Base-by-base conservation (phyloP, 78 protist genomes). In the Paulinella micropora region DNA sequence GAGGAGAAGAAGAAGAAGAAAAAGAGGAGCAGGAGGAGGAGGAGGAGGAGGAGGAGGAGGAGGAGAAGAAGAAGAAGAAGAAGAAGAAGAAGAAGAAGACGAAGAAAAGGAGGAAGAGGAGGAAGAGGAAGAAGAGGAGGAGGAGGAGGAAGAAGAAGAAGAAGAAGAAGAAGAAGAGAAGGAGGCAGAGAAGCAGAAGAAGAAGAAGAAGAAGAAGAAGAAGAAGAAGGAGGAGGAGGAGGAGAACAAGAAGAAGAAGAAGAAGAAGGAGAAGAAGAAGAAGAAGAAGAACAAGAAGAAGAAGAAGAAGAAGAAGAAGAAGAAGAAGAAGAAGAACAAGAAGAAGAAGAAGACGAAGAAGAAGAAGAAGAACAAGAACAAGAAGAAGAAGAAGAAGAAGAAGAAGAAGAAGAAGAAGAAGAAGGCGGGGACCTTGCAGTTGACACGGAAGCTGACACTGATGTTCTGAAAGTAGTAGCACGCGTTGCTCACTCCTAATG, bases 321-420 rank as follows among this genome's bases (percentile, higher is more conserved):
- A 9, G 83, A 31, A 9, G 83, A 79, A 3, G 32, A 32, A 26
- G 83, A 31, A 28, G 36, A 87, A 94, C 93, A 96, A 98, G 90
- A 96, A 96, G 29, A 97, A 98, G 91, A 97, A 98, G 96, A 98
- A 98, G 88, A n/a, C n/a, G n/a, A n/a, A n/a, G n/a, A n/a, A n/a
- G n/a, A n/a, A n/a, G n/a, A n/a, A n/a, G n/a, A n/a, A n/a, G n/a
- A n/a, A n/a, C n/a, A n/a, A n/a, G n/a, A n/a, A n/a, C n/a, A n/a
- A n/a, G n/a, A n/a, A n/a, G n/a, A n/a, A n/a, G n/a, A n/a, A n/a
- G n/a, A n/a, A n/a, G n/a, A n/a, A n/a, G n/a, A n/a, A n/a, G n/a
- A n/a, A n/a, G n/a, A n/a, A n/a, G n/a, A n/a, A n/a, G n/a, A n/a
- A n/a, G n/a, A n/a, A n/a, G n/a, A n/a, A n/a, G n/a, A n/a, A n/a